A percentile compares a stretch with the other conserved stretches of the same genome.
phyloP scores from a whole-genome alignment of 2,329 filamentous ascomycete species.

The Cercospora citrullina region DNA sequence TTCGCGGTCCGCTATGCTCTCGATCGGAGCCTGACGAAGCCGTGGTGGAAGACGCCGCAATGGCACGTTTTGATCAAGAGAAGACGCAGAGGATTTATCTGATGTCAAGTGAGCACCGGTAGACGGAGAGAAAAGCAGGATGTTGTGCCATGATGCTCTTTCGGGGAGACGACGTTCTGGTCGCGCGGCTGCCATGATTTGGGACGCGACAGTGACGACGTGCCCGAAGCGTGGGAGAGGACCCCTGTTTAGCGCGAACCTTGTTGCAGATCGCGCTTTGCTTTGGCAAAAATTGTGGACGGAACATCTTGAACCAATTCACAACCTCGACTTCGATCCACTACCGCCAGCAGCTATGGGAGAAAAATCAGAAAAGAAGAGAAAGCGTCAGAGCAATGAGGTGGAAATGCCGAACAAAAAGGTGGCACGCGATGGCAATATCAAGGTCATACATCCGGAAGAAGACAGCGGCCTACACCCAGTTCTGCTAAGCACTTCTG shows the following conservation, averaged over 20 bases:
- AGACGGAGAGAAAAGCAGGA: neutral
- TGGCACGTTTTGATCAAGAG: neutral
- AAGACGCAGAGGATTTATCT: neutral
- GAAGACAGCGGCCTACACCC: conserved; percentile 28
- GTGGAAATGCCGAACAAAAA: conserved; percentile 47
- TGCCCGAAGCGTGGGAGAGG: neutral
- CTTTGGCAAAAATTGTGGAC: conserved; percentile 6
- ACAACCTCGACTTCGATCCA: neutral
- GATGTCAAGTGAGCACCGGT: neutral
- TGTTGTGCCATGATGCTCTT: conserved; percentile 3
- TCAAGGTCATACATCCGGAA: conserved; percentile 34
- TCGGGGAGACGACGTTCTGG: conserved; percentile 9
- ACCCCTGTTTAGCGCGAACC: conserved; percentile 1
- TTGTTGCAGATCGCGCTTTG: conserved; percentile 7
- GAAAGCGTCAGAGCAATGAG: conserved; percentile 51
- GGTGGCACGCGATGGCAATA: conserved; percentile 29
- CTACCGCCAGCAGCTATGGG: conserved; percentile 28
- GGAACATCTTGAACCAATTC: neutral
- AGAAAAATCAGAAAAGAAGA: conserved; percentile 49
- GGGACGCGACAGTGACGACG: conserved; percentile 11
- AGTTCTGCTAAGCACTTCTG: conserved; percentile 43
- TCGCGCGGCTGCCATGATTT: conserved; percentile 13
- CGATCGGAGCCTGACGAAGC: conserved; percentile 20
- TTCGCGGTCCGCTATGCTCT: conserved; percentile 30
- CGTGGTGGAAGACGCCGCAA: conserved; percentile 21